Percentiles rank a stretch among this genome's conserved stretches.
Conservation (phyloP, 1,284 basidiomycete species). For the Naganishia liquefaciens region DNA sequence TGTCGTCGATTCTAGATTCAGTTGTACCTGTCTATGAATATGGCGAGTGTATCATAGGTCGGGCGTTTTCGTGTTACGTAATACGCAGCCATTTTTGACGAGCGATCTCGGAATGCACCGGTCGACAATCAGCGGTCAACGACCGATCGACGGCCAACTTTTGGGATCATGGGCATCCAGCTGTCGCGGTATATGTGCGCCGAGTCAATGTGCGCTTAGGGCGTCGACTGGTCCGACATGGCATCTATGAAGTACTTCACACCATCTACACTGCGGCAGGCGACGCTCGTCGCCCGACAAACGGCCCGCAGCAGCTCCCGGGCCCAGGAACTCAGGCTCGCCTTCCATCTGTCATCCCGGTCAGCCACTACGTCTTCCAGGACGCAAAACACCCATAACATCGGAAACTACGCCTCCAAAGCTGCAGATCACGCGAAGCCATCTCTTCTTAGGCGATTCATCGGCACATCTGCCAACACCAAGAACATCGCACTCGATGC, state of each 20-base stretch:
- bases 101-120: constrained; percentile 18
- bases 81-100: too few species aligned
- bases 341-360: constrained; percentile 1
- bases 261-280: constrained; percentile 5
- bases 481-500: constrained; percentile 7
- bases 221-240: too few species aligned
- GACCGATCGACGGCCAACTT: constrained; percentile 14
- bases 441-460: background rate
- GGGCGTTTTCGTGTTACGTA: too few species aligned
- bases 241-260: constrained; percentile 6
- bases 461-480: background rate
- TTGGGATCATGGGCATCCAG: constrained; percentile 12
- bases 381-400: too few species aligned
- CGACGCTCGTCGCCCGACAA: background rate
- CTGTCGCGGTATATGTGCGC: background rate
- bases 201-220: background rate
- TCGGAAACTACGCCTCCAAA: too few species aligned
- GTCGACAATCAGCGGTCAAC: background rate
- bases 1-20: too few species aligned
- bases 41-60: background rate
- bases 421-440: background rate
- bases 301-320: background rate
- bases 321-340: background rate
- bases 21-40: background rate
- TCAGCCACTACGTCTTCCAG: background rate